A percentile compares a stretch with the other conserved stretches of the same genome.
Conservation (phyloP, 768 basidiomycete species). For the Coprinellus micaceus region DNA sequence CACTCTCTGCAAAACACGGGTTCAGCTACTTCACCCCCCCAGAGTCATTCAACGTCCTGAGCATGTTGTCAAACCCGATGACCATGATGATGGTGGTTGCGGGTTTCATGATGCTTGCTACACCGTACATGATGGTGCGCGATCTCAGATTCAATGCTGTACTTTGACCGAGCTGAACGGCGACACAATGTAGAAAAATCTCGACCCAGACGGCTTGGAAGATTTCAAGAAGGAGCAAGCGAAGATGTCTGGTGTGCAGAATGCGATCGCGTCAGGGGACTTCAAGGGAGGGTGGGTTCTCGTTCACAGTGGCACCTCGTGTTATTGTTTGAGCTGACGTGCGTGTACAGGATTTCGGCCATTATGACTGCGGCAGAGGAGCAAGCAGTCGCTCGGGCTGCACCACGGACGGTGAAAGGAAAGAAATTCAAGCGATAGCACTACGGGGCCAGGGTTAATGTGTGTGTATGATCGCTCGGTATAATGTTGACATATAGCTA, state of each 20-base stretch:
- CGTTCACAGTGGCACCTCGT: not conserved
- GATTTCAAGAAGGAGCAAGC: constrained; percentile 92
- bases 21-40: constrained; percentile 63
- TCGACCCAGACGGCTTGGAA: constrained; percentile 66
- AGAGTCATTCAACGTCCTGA: constrained; percentile 69
- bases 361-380: constrained; percentile 23
- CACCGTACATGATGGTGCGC: constrained; percentile 72
- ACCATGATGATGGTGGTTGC: constrained; percentile 72
- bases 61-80: constrained; percentile 83
- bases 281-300: constrained; percentile 49
- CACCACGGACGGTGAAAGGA: constrained; percentile 16
- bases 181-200: constrained; percentile 54
- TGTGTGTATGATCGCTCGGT: constrained; percentile 1
- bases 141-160: not conserved
- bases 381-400: constrained; percentile 1
- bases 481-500: too few relatives aligned
- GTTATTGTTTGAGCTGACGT: not conserved
- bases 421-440: constrained; percentile 34
- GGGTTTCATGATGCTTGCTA: constrained; percentile 62
- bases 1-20: constrained; percentile 50
- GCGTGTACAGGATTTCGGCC: constrained; percentile 17
- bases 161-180: not conserved
- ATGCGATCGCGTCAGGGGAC: constrained; percentile 55
- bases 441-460: not conserved
- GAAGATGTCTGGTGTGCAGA: constrained; percentile 51